Base-by-base conservation (phyloP, 371 early-diverging fungal genomes). In the Massospora cicadina region DNA sequence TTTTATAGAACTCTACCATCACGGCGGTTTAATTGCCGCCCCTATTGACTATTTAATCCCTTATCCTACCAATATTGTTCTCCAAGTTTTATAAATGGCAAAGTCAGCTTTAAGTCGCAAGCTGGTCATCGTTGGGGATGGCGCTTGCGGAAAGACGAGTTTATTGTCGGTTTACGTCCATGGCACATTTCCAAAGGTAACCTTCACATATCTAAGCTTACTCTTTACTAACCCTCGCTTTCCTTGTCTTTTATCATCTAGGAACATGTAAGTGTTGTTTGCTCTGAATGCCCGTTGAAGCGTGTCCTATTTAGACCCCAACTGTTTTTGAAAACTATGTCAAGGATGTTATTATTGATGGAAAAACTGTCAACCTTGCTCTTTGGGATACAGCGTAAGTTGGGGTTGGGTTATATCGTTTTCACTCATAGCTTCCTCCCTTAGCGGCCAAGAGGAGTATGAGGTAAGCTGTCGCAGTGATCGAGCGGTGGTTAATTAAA, bases 391-490 rank as follows among this genome's bases (percentile, higher is more conserved):
- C 84, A 62, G 94, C 94, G 75, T 75, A 75, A 55, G 73, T 66
- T 27, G 28, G 53, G 1, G 28, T 10, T 5, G 7, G 29, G 17
- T 2, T 28, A 31, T 25, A 24, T 61, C 60, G 25, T 58, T 64
- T 1, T 24, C 7, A 21, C 33, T 28, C 28, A 23, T 58, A 31
- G 30, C 58, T 62, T 24, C 21, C 7, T 26, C 17, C 24, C 54
- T 21, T 63, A 75, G 75, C 64, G 91, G 88, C 2, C 93, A 93
- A 70, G 93, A 93, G 72, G 91, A 90, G 71, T 91, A 87, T 68
- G 91, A 90, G 61, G 74, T 74, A 69, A 57, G 64, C 29, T 54
- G 33, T 61, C 43, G 30, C n/a, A n/a, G 17, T 31, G 1, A 57
- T 56, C 13, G 33, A 17, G 24, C 27, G 61, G 23, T 7, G 55